Evolutionary conservation across 495 filamentous ascomycete species (phyloP), one percentile per base, ranked within the genome.

Genomic region (Neurospora hispaniola): DNA sequence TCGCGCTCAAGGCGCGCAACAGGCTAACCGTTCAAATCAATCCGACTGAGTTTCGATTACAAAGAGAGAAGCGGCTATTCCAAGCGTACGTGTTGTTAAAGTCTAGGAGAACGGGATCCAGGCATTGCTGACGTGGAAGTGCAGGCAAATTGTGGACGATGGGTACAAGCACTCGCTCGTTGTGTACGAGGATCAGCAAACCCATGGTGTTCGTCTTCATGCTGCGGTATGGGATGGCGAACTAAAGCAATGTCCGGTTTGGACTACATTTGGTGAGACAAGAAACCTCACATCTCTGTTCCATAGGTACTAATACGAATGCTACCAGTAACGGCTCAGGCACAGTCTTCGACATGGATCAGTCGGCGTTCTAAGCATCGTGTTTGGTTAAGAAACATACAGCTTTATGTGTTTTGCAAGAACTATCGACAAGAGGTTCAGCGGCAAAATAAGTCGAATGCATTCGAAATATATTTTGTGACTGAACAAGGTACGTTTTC

Each of bases 1-100:
- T 92, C 38, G 89, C 91, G 0, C 85, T 97, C 72, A 93, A 93
- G 77, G 86, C 88, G 16, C 88, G 92, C 69, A 92, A 93, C 75
- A 78, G 78, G 35, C 81, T 84, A 71, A 88, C 84, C 3, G 82
- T 85, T 2, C 84, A 86, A 31, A 74, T 85, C 35, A 79, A 82
- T 35, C 85, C 89, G 5, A 80, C 83, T 27, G 91, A 94, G 76
- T 89, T 87, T 76, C 85, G 86, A 70, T 79, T 93, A 4, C 81
- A 83, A 14, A 84, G 86, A 18, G 93, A 96, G 79, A 86, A 87
- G 71, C 84, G 89, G 72, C 79, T 90, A 0, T 96, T 90, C 76
- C 89, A 89, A 76, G 92, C 90, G 92, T 93, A 83, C 76, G 86
- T 74, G 27, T 62, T 16, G 27, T 16, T 27, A 18, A 20, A 18